Conservation (phyloP, 2,329 filamentous ascomycete species). For the Xylaria sp. region DNA sequence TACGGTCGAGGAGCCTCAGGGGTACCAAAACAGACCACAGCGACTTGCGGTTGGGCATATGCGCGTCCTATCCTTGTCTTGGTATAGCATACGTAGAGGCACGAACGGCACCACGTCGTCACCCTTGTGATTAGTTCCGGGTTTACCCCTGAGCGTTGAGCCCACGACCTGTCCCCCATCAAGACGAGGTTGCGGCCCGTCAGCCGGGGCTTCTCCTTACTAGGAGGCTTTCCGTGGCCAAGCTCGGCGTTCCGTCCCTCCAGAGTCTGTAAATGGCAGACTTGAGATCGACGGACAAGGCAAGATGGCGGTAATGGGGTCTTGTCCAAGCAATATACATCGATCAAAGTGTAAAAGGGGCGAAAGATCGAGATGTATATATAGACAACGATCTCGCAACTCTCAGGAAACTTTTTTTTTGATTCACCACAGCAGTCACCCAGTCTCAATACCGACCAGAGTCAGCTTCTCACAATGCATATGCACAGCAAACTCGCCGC, state of each 20-base stretch:
- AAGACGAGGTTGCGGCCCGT: constrained; percentile 28
- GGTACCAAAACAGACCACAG: not conserved
- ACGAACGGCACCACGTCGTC: not conserved
- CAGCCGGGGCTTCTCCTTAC: constrained; percentile 26
- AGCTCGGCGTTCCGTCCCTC: constrained; percentile 15
- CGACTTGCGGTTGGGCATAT: constrained; percentile 1
- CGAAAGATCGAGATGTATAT: constrained; percentile 25
- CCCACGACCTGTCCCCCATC: constrained; percentile 13
- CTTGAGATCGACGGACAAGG: not conserved
- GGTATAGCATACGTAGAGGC: constrained; percentile 15
- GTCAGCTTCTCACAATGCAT: constrained; percentile 29
- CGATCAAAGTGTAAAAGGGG: not conserved
- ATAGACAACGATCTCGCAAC: constrained; percentile 26
- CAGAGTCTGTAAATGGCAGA: constrained; percentile 25
- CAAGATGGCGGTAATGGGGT: not conserved
- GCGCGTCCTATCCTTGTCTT: constrained; percentile 14
- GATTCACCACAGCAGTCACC: constrained; percentile 24
- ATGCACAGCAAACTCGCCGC: constrained; percentile 40
- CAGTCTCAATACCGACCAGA: constrained; percentile 17
- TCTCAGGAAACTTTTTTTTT: constrained; percentile 21
- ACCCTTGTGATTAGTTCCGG: constrained; percentile 11
- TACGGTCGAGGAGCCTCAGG: not conserved
- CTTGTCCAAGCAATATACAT: not conserved
- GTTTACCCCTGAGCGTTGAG: constrained; percentile 15
- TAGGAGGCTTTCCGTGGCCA: constrained; percentile 7